Evolutionary conservation across 2,329 filamentous ascomycete species (phyloP).

Genomic region (Aphanoascus verrucosus): DNA sequence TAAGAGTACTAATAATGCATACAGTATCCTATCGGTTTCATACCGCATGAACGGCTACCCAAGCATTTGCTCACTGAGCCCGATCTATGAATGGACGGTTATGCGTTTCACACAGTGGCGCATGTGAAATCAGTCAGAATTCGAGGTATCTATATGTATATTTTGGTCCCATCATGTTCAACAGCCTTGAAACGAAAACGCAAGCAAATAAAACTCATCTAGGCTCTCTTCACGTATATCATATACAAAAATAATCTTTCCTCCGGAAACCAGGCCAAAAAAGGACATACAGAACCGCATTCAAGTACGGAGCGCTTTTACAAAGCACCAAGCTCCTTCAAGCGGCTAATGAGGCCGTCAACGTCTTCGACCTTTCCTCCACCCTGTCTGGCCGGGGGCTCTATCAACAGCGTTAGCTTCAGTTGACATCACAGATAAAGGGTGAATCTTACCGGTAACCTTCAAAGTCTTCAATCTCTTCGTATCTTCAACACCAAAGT

Average conservation of each 20-base stretch:
- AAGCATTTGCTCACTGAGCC: background rate
- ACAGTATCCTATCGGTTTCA: background rate
- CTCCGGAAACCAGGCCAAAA: slow-evolving; percentile 1
- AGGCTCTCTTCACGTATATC: background rate
- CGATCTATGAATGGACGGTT: background rate
- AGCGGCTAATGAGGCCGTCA: slow-evolving; percentile 80
- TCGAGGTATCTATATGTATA: background rate
- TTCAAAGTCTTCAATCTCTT: slow-evolving; percentile 79
- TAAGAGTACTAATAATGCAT: too few species aligned
- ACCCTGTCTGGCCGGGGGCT: slow-evolving; percentile 77
- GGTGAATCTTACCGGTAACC: slow-evolving; percentile 54
- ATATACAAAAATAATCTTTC: slow-evolving; percentile 4
- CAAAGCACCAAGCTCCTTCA: slow-evolving; percentile 92
- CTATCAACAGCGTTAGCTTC: slow-evolving; percentile 35
- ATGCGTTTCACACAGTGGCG: slow-evolving; percentile 1
- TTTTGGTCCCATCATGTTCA: background rate
- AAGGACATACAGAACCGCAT: background rate
- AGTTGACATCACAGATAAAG: background rate
- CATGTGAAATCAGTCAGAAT: background rate
- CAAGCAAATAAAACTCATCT: slow-evolving; percentile 3
- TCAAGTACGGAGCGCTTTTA: slow-evolving; percentile 34
- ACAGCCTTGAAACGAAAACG: background rate
- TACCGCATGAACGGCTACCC: background rate
- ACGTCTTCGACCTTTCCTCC: slow-evolving; percentile 97
- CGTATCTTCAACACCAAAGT: slow-evolving; percentile 66